Evolutionary conservation across 176 grass and related monocot species (phyloP), one percentile per base, ranked within the genome.

Genomic region (Musa beccarii): DNA sequence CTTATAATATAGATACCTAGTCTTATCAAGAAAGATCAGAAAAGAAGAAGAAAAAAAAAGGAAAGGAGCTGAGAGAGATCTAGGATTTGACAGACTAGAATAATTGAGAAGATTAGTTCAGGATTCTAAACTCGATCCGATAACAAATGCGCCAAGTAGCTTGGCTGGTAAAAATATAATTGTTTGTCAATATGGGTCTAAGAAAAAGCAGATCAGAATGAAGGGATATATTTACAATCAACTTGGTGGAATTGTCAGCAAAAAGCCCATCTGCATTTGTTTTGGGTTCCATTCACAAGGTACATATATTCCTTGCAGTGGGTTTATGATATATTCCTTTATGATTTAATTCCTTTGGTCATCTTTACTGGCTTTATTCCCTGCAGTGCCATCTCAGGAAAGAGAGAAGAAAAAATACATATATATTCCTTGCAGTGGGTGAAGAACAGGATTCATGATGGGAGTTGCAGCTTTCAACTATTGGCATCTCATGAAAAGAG

Each of bases 401-500:
- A 61, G n/a, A 9, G 57, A 61, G 0, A 6, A 43, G 34, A 43
- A 43, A 43, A 43, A 43, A 43, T 43, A 43, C 34, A 43, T 17
- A n/a, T 17, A n/a, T 61, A 61, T 61, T 61, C 57, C 15, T 61
- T 61, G 8, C 57, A 61, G 57, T 61, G 57, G 16, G 2, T 61
- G 57, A 61, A 16, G 17, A 61, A 61, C 17, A 17, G 57, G 17
- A 19, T 61, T 61, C 57, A n/a, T 3, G n/a, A n/a, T 20, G 16
- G n/a, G 7, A 3, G 57, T 0, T 61, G 57, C 57, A 61, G 8
- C 17, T 61, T 61, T 61, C 57, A 17, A 61, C 57, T n/a, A 17
- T 61, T n/a, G 57, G 57, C 57, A 61, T 61, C 57, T n/a, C 17
- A 61, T 61, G 57, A 61, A 61, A 61, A 61, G 57, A 17, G 54